phyloP scores from a whole-genome alignment of 371 early-diverging fungal species.

The Syncephalastrum sp. region DNA sequence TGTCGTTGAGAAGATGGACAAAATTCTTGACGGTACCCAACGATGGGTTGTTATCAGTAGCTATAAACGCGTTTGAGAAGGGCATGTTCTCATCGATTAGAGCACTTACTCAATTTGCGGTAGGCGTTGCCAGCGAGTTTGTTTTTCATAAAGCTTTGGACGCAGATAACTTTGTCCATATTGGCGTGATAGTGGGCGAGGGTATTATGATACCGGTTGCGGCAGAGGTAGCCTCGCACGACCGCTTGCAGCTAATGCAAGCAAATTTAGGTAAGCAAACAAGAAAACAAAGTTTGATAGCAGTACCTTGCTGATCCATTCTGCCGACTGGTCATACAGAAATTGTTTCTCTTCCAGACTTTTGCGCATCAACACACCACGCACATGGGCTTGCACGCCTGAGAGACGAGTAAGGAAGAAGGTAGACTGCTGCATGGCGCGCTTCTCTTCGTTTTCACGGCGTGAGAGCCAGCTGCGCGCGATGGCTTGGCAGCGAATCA shows the following conservation, averaged over 20 bases:
- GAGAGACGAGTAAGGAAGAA: slow-evolving; percentile 31
- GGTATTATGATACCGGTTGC: slow-evolving; percentile 56
- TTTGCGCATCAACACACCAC: slow-evolving; percentile 55
- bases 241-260: slow-evolving; percentile 68
- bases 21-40: slow-evolving; percentile 83
- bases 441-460: slow-evolving; percentile 41
- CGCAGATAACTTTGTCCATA: slow-evolving; percentile 73
- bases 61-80: slow-evolving; percentile 15
- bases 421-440: slow-evolving; percentile 28
- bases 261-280: not conserved
- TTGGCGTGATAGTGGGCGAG: slow-evolving; percentile 66
- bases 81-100: not conserved
- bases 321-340: slow-evolving; percentile 17
- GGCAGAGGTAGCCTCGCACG: slow-evolving; percentile 62
- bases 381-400: slow-evolving; percentile 63
- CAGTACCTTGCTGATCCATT: slow-evolving; percentile 24
- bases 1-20: slow-evolving; percentile 87
- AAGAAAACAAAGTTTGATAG: not conserved
- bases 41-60: slow-evolving; percentile 75
- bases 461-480: slow-evolving; percentile 61
- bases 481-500: slow-evolving; percentile 55
- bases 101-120: slow-evolving; percentile 67
- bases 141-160: slow-evolving; percentile 83
- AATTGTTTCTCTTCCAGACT: slow-evolving; percentile 29
- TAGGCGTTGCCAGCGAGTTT: slow-evolving; percentile 82